These are phyloP conservation scores for Candida silvicultrix DNA, from an alignment of 805 yeast genomes.

Conservation along the genomic window DNA sequence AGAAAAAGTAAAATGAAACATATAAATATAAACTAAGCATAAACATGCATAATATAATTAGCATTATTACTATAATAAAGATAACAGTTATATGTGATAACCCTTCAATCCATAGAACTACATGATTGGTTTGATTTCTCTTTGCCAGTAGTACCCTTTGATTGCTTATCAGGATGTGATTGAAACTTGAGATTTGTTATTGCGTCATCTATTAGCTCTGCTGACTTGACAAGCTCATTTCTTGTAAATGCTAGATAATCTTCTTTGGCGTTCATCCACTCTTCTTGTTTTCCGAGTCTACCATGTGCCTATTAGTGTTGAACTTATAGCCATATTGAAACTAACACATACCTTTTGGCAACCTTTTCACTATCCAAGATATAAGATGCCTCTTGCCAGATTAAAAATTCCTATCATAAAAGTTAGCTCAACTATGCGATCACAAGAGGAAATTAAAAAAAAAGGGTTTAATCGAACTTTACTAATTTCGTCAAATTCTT, in stretches of 20 bases:
- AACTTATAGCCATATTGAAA: too few species aligned
- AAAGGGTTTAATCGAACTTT: constrained; percentile 7
- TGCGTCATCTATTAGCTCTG: constrained; percentile 18
- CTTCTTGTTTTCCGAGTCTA: constrained; percentile 13
- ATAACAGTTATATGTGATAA: too few species aligned
- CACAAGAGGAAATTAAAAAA: too few species aligned
- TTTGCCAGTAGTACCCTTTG: too few species aligned
- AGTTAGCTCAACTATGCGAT: too few species aligned
- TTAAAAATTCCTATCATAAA: constrained; percentile 14
- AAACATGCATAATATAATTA: neutral
- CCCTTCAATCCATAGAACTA: too few species aligned
- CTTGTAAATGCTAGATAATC: constrained; percentile 12
- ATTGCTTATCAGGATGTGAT: neutral
- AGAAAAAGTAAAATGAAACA: too few species aligned
- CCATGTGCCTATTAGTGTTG: too few species aligned
- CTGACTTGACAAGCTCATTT: constrained; percentile 16
- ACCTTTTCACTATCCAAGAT: constrained; percentile 18
- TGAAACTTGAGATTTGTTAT: constrained; percentile 15
- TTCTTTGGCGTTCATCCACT: constrained; percentile 19
- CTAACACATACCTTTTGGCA: constrained; percentile 1
- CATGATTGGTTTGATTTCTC: too few species aligned
- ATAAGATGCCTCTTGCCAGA: constrained; percentile 23
- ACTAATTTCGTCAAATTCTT: constrained; percentile 17
- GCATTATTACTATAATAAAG: too few species aligned
- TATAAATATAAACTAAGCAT: too few species aligned